Conservation (phyloP, 106 monocot species). For the Narthecium ossifragum region DNA sequence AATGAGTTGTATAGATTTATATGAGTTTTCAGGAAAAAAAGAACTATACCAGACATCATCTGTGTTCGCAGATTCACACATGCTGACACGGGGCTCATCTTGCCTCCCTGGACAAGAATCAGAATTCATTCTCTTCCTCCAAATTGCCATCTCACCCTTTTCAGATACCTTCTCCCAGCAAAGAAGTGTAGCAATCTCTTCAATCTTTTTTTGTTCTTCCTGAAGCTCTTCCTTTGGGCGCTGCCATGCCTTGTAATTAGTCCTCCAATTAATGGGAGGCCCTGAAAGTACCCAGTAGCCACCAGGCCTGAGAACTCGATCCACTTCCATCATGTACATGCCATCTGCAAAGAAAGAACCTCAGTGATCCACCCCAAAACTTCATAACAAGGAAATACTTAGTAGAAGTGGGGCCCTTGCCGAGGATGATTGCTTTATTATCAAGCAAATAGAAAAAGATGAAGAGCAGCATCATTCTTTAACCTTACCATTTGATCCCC, state of each 20-base stretch:
- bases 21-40: not conserved
- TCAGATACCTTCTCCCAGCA: constrained; percentile 34
- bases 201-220: constrained; percentile 31
- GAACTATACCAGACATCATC: constrained; percentile 49
- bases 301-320: constrained; percentile 24
- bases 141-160: constrained; percentile 29
- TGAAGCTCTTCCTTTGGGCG: constrained; percentile 32
- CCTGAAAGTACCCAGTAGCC: constrained; percentile 41
- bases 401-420: no score
- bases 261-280: constrained; percentile 36
- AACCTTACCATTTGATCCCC: constrained; percentile 19
- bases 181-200: constrained; percentile 35
- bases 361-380: not conserved
- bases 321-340: constrained; percentile 42
- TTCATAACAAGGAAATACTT: no score
- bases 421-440: no score
- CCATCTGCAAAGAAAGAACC: constrained; percentile 13
- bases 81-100: constrained; percentile 22
- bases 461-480: no score
- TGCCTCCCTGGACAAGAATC: constrained; percentile 34
- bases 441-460: no score
- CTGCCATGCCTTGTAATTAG: constrained; percentile 24
- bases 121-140: constrained; percentile 36
- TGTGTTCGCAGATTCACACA: constrained; percentile 24
- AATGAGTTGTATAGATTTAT: no score